Percentiles rank a stretch among this genome's conserved stretches.
phyloP scores from a whole-genome alignment of 768 basidiomycete species.

The Lentinula guzmanii region DNA sequence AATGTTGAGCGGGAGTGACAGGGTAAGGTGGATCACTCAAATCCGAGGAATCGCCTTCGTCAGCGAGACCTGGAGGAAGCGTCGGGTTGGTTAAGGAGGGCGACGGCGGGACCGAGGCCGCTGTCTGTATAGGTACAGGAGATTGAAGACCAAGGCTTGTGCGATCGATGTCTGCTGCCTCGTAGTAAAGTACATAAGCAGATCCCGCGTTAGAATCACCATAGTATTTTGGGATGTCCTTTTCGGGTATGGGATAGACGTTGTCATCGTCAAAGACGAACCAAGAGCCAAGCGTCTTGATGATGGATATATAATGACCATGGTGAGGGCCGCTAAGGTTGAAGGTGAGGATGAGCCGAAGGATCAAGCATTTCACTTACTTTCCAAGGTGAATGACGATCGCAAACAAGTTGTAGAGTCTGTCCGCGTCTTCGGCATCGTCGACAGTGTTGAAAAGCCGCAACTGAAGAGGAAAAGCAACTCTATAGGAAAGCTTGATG shows the following conservation, averaged over 20 bases:
- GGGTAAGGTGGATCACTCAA: conserved; percentile 14
- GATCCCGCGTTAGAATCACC: conserved; percentile 85
- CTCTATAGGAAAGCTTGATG: conserved; percentile 94
- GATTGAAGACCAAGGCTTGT: conserved; percentile 59
- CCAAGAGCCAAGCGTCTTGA: conserved; percentile 80
- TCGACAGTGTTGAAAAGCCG: conserved; percentile 97
- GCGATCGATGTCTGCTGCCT: conserved; percentile 82
- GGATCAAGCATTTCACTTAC: conserved; percentile 43
- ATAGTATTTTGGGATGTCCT: conserved; percentile 89
- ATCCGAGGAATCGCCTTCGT: conserved; percentile 15
- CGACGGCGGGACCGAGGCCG: conserved; percentile 7
- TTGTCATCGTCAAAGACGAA: conserved; percentile 94
- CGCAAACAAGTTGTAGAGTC: conserved; percentile 90
- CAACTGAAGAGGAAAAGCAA: conserved; percentile 93
- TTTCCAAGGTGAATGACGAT: conserved; percentile 99
- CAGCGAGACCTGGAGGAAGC: conserved; percentile 10
- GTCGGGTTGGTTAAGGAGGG: conserved; percentile 12
- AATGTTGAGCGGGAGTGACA: conserved; percentile 12
- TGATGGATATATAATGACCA: conserved; percentile 95
- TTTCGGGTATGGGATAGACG: conserved; percentile 82
- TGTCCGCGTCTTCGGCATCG: conserved; percentile 85
- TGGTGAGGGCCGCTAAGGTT: conserved; percentile 86
- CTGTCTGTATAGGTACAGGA: conserved; percentile 16
- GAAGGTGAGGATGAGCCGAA: conserved; percentile 10
- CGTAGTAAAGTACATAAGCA: conserved; percentile 97